A percentile compares a stretch with the other conserved stretches of the same genome.
These are phyloP conservation scores for Boletellus sp. DNA, from an alignment of 1,284 basidiomycete species.

Conservation along the genomic window DNA sequence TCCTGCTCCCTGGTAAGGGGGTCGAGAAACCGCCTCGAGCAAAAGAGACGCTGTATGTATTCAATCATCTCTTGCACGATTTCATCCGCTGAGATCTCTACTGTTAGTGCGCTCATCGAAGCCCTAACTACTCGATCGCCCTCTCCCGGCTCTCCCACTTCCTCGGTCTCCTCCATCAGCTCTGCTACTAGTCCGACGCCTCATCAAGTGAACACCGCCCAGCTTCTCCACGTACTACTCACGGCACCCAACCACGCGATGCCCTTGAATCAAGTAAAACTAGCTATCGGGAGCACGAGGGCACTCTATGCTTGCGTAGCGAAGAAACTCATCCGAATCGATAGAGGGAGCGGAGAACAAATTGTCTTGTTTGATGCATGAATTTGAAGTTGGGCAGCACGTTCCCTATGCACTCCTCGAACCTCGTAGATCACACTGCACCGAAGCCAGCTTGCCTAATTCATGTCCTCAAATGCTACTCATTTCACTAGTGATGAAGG, in stretches of 20 bases:
- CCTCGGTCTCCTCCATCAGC: conserved; percentile 39
- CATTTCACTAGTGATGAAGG: background rate
- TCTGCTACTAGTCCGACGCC: conserved; percentile 39
- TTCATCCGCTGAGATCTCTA: background rate
- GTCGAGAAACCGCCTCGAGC: conserved; percentile 46
- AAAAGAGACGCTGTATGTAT: conserved; percentile 62
- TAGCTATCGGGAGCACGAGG: conserved; percentile 51
- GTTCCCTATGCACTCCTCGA: background rate
- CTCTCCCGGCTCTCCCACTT: conserved; percentile 37
- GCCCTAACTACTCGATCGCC: conserved; percentile 42
- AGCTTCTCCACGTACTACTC: conserved; percentile 54
- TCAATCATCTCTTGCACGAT: background rate
- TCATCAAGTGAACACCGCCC: conserved; percentile 68
- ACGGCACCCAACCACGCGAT: conserved; percentile 52
- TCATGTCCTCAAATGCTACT: background rate
- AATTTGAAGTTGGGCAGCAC: conserved; percentile 28
- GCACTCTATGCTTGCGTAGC: conserved; percentile 67
- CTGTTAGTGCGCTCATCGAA: conserved; percentile 53
- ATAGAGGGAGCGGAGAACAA: conserved; percentile 68
- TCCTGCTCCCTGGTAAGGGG: conserved; percentile 53
- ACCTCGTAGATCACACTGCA: background rate
- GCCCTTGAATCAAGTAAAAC: conserved; percentile 61
- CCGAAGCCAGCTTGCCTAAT: background rate
- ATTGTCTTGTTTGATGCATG: conserved; percentile 59
- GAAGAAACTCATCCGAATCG: conserved; percentile 71